Base-by-base conservation (phyloP, 2,329 filamentous ascomycete species). In the Monosporascus sp. region DNA sequence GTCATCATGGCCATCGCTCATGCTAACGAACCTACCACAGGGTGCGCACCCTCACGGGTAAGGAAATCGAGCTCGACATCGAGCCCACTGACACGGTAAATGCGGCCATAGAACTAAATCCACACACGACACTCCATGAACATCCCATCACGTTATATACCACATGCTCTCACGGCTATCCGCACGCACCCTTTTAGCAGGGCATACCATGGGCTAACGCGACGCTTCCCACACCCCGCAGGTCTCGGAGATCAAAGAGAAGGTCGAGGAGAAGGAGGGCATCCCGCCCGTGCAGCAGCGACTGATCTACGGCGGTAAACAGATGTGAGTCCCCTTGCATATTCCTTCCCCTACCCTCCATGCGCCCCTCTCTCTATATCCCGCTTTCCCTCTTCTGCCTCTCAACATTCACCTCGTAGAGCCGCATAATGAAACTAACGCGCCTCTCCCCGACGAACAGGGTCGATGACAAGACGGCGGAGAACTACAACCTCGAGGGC, bases 41-140 rank as follows among this genome's bases (percentile, higher is more conserved):
- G 81, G 93, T 99, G 70, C 89, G 94, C 70, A 99, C 94, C 58
- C 86, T 99, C 60, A 97, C 94, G 60, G 94, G 94, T 69, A 97
- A 97, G 80, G 91, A 99, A 77, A 97, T 97, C 72, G 93, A 97
- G 80, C 85, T 99, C 66, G 92, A 97, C 69, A 96, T 99, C 70
- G 94, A 97, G 78, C 80, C 85, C 51, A 87, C 91, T 68, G 96
- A 96, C 81, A 96, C 92, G 82, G 92, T 95, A 74, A 63, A 68
- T 50, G 4, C 9, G 3, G 27, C 9, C 27, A 14, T 31, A 14
- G 27, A 31, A 31, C 27, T 9, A 14, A 31, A 31, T 14, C 27
- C 27, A 14, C 9, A 4, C 27, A 14, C 5, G 27, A 5, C 27
- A 14, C 27, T 1, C 9, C 9, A 31, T 31, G 27, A 51, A 7